Evolutionary conservation across 2,329 filamentous ascomycete species (phyloP), one percentile per base, ranked within the genome.

Genomic region (Xylariaceae sp.): DNA sequence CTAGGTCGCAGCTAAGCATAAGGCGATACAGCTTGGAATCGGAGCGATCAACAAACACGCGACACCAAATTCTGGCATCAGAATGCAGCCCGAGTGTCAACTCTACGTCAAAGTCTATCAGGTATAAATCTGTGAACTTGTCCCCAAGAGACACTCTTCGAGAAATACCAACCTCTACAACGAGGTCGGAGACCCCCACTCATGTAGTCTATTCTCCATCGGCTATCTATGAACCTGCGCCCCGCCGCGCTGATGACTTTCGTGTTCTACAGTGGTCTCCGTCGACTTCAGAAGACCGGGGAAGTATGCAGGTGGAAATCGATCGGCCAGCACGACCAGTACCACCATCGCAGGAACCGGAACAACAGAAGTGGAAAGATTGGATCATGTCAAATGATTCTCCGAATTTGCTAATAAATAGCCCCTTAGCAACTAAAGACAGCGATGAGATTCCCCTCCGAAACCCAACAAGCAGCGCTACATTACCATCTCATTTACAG

Each of bases 291-390:
- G 58, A 63, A 15, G 55, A 58, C 35, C 35, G 51, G 42, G 52
- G 53, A 26, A 69, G 67, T 43, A 57, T 69, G 53, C 36, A 63
- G 21, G 64, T 68, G 27, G 63, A 70, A 45, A 53, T 65, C 26
- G 63, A 63, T 37, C 57, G 44, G 39, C 59, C 60, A 29, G 32
- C 49, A 15, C 42, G 45, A 26, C 52, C 55, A 9, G 51, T 65
- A 18, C 55, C 59, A 18, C 15, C 43, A 30, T 64, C 62, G 9
- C 59, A 65, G 47, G 55, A 59, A 37, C 56, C 53, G 3, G 63
- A 66, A 6, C 59, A 66, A 7, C 46, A 56, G 11, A 37, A 21
- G 30, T 68, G 65, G 65, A 64, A 51, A 41, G 42, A 53, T 15
- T 64, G 58, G 54, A 24, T 58, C 27, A 6, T 50, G 24, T 58